Evolutionary conservation across 148 eudicot genomes (phyloP).

Genomic region (Euryodendron excelsum): DNA sequence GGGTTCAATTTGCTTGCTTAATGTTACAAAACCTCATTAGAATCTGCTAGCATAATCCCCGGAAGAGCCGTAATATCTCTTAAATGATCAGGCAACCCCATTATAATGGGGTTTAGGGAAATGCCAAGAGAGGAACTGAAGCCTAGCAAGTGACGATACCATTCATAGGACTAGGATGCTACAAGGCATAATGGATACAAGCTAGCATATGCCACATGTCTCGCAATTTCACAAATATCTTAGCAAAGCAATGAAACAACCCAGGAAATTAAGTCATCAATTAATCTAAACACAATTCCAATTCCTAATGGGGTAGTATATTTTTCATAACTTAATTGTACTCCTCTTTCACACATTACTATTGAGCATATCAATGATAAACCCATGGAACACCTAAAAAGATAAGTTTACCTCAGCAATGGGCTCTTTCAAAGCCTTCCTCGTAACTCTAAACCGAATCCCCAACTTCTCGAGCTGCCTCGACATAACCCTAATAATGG

Average conservation of each 20-base stretch:
- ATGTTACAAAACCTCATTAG: neutral
- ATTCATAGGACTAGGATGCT: neutral
- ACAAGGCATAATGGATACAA: neutral
- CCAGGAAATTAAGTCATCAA: neutral
- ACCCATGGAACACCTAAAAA: neutral
- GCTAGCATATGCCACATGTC: neutral
- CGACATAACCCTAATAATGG: slow-evolving; percentile 57
- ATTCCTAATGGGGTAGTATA: too few species aligned
- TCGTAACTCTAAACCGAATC: slow-evolving; percentile 74
- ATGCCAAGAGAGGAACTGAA: neutral
- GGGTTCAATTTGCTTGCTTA: neutral
- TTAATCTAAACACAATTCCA: neutral
- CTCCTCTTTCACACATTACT: neutral
- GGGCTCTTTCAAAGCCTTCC: slow-evolving; percentile 77
- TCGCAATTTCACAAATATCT: neutral
- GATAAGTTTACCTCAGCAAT: slow-evolving; percentile 67
- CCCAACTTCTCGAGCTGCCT: slow-evolving; percentile 96
- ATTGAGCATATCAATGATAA: neutral
- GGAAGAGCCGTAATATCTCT: neutral
- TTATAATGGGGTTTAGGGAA: neutral
- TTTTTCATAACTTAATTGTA: neutral
- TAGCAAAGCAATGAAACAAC: neutral
- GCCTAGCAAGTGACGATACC: neutral
- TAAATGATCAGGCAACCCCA: neutral
- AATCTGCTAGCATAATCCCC: neutral